Percentiles rank a stretch among this genome's conserved stretches.
Evolutionary conservation across 495 filamentous ascomycete species (phyloP).

Genomic region (Corynascus novoguineensis): DNA sequence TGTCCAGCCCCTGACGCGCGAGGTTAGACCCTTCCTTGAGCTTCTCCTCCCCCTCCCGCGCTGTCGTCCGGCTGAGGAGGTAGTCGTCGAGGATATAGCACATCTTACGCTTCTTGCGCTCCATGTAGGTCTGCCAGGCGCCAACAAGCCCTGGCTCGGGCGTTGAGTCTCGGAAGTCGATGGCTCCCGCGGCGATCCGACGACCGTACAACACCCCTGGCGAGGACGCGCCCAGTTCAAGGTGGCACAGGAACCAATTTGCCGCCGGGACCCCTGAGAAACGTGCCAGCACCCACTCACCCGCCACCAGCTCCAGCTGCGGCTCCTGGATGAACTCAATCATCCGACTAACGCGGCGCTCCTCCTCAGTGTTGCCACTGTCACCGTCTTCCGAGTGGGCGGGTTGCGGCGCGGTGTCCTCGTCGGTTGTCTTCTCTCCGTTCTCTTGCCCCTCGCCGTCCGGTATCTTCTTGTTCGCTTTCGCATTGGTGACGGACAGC

Average conservation of each 20-base stretch:
- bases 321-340: conserved; percentile 40
- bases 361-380: conserved; percentile 21
- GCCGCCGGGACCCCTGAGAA: conserved; percentile 39
- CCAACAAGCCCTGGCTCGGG: conserved; percentile 34
- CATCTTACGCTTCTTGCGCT: conserved; percentile 36
- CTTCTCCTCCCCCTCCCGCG: conserved; percentile 14
- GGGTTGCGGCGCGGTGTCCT: too few species aligned
- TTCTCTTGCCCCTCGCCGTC: neutral
- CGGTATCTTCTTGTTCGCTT: neutral
- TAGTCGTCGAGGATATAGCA: conserved; percentile 30
- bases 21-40: neutral
- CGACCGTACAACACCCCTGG: conserved; percentile 35
- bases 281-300: conserved; percentile 46
- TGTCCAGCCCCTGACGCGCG: conserved; percentile 1
- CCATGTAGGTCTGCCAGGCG: conserved; percentile 40
- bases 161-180: conserved; percentile 34
- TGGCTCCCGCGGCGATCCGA: conserved; percentile 35
- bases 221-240: conserved; percentile 37
- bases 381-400: neutral
- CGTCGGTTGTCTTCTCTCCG: neutral
- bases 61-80: conserved; percentile 14
- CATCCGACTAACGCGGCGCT: conserved; percentile 36
- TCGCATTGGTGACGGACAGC: neutral
- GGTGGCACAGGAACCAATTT: conserved; percentile 45
- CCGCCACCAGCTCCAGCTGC: conserved; percentile 34